Percentiles rank a stretch among this genome's conserved stretches.
Evolutionary conservation across 805 yeast species (phyloP).

Genomic region (Candida wancherniae): DNA sequence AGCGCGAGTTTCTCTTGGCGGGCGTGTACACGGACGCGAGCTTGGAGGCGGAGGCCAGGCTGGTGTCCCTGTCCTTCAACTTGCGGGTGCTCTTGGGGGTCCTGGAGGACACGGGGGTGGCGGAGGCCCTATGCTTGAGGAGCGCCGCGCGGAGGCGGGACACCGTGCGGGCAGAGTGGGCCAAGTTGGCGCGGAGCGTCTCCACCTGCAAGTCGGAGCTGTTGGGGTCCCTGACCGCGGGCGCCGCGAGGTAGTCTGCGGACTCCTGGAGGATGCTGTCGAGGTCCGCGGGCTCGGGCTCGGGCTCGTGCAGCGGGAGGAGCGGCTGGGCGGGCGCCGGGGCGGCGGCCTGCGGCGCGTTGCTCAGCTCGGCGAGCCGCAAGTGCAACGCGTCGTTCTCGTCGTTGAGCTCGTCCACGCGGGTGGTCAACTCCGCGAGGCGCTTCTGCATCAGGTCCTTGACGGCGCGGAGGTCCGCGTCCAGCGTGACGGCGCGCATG

Average conservation of each 20-base stretch:
- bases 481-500: conserved; percentile 36
- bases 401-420: conserved; percentile 59
- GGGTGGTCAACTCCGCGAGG: conserved; percentile 43
- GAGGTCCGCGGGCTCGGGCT: conserved; percentile 25
- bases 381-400: conserved; percentile 59
- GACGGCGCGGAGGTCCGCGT: conserved; percentile 33
- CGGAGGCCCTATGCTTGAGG: conserved; percentile 33
- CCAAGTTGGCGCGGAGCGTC: conserved; percentile 58
- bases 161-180: conserved; percentile 60
- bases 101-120: conserved; percentile 24
- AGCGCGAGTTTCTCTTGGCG: conserved; percentile 32
- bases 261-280: conserved; percentile 31
- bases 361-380: conserved; percentile 21
- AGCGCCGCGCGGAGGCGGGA: conserved; percentile 52
- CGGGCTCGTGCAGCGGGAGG: conserved; percentile 1
- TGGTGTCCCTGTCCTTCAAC: conserved; percentile 12
- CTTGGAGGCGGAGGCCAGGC: conserved; percentile 12
- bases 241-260: conserved; percentile 15
- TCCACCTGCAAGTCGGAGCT: conserved; percentile 56
- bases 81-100: conserved; percentile 14
- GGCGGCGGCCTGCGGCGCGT: background rate
- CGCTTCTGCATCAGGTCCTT: conserved; percentile 38
- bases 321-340: background rate
- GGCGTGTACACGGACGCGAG: conserved; percentile 29
- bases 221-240: conserved; percentile 28